phyloP scores from a whole-genome alignment of 345 rosid genomes.

The Pelargonium nanum region DNA sequence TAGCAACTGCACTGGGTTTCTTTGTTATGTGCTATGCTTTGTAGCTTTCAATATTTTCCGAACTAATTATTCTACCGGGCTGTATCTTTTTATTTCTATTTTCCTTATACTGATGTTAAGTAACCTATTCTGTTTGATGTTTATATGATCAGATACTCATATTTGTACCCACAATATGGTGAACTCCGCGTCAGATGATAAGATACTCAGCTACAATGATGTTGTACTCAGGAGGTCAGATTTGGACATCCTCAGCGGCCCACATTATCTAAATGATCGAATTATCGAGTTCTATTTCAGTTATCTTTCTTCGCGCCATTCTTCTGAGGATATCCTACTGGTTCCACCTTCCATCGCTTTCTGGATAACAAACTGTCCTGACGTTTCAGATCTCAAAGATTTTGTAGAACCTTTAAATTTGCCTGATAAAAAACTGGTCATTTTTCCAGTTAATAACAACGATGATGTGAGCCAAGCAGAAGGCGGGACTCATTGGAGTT shows the following conservation, averaged over 20 bases:
- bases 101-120: too few relatives aligned
- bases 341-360: conserved; percentile 75
- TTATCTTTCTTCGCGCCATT: conserved; percentile 40
- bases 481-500: conserved; percentile 87
- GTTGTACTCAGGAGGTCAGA: conserved; percentile 76
- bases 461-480: conserved; percentile 47
- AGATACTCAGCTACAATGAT: conserved; percentile 68
- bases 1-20: neutral
- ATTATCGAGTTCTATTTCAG: conserved; percentile 80
- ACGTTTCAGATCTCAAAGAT: conserved; percentile 37
- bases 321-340: conserved; percentile 37
- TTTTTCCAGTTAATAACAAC: conserved; percentile 71
- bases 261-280: conserved; percentile 50
- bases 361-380: conserved; percentile 69
- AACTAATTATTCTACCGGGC: neutral
- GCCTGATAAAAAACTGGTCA: conserved; percentile 36
- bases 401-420: conserved; percentile 49
- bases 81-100: neutral
- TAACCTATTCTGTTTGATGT: neutral
- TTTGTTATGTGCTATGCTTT: too few relatives aligned
- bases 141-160: conserved; percentile 5
- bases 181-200: conserved; percentile 44
- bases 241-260: conserved; percentile 52
- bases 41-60: neutral
- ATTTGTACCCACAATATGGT: conserved; percentile 28